Conservation (phyloP, 139 green algal genomes). For the Bryopsis sp. region DNA sequence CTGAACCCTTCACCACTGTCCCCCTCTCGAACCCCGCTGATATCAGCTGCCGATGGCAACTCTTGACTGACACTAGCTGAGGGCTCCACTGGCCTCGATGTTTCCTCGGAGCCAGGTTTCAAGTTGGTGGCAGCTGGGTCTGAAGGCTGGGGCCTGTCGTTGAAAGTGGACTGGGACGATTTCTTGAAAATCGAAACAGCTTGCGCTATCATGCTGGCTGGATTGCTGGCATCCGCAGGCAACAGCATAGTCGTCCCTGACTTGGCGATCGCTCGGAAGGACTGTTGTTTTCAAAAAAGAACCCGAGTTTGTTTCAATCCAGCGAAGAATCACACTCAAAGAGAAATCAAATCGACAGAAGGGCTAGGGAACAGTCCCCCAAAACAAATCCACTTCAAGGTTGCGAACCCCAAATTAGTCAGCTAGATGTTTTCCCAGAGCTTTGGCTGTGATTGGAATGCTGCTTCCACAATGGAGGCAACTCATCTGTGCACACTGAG, state of each 20-base stretch:
- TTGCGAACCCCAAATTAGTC: background rate
- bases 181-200: constrained; percentile 55
- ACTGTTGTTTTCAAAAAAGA: too few relatives aligned
- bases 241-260: constrained; percentile 82
- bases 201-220: constrained; percentile 76
- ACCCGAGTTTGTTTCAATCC: too few relatives aligned
- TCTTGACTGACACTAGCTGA: too few relatives aligned
- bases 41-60: too few relatives aligned
- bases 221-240: constrained; percentile 56
- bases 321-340: background rate
- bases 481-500: background rate
- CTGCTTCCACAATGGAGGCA: background rate
- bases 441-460: background rate
- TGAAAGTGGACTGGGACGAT: too few relatives aligned
- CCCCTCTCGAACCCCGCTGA: too few relatives aligned
- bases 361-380: background rate
- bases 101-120: too few relatives aligned
- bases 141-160: too few relatives aligned
- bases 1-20: too few relatives aligned
- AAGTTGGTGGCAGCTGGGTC: too few relatives aligned
- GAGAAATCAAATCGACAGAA: background rate
- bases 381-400: background rate
- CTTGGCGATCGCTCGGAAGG: constrained; percentile 82
- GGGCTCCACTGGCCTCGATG: too few relatives aligned
- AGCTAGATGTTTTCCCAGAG: background rate